Percentiles rank a stretch among this genome's conserved stretches.
These are phyloP conservation scores for Thielaviopsis cerberus DNA, from an alignment of 2,329 filamentous ascomycete genomes.

Conservation along the genomic window DNA sequence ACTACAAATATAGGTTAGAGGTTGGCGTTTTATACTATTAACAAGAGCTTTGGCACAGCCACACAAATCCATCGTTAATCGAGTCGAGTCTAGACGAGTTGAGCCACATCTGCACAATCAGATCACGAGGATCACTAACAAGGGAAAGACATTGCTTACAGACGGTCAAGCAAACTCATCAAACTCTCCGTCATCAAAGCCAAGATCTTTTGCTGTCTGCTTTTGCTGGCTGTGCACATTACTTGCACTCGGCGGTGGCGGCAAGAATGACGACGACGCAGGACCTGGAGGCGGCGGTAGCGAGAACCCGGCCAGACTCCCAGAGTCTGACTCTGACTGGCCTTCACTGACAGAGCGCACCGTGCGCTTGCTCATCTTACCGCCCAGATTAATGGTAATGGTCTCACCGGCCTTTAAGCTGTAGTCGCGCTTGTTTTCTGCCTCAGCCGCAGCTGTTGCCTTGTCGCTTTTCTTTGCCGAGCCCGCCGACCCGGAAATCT, in stretches of 20 bases:
- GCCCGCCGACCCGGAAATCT: constrained; percentile 18
- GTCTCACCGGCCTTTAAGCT: constrained; percentile 80
- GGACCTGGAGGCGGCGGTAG: constrained; percentile 59
- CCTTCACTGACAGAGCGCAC: constrained; percentile 14
- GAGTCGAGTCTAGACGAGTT: not conserved
- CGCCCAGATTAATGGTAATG: constrained; percentile 43
- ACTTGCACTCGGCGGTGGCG: constrained; percentile 46
- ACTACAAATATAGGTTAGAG: not conserved
- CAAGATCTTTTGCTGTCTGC: constrained; percentile 43
- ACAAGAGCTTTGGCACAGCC: not conserved
- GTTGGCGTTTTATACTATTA: not conserved
- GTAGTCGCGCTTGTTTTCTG: constrained; percentile 50
- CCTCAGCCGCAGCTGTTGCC: constrained; percentile 17
- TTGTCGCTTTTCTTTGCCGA: constrained; percentile 22
- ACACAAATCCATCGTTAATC: not conserved
- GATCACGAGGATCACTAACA: not conserved
- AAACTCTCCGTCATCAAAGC: constrained; percentile 77
- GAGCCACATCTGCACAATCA: not conserved
- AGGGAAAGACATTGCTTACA: not conserved
- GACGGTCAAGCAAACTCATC: constrained; percentile 50
- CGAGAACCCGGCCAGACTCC: constrained; percentile 22
- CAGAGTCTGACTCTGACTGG: constrained; percentile 13
- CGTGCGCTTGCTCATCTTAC: constrained; percentile 25
- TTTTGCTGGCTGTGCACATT: constrained; percentile 44
- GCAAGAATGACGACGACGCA: constrained; percentile 29